These are phyloP conservation scores for Exophiala oligosperma DNA, from an alignment of 2,329 filamentous ascomycete genomes.

Conservation along the genomic window DNA sequence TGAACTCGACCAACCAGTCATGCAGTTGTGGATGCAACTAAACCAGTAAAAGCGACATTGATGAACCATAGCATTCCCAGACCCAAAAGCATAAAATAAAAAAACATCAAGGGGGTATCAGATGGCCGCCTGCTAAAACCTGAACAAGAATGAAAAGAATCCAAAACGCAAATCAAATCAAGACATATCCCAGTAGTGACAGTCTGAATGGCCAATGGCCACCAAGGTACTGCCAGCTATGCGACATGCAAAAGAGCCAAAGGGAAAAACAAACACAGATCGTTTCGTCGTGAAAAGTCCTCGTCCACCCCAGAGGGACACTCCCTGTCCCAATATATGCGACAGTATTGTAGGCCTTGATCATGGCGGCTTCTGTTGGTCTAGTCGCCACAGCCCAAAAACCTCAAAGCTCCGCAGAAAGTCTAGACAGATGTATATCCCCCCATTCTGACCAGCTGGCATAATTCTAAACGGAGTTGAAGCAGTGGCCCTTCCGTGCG, in stretches of 20 bases:
- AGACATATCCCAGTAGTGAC: neutral
- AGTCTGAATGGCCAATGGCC: neutral
- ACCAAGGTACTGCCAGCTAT: neutral
- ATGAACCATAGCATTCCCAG: neutral
- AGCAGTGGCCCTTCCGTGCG: too few relatives aligned
- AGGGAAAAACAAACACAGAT: neutral
- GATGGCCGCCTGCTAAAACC: conserved; percentile 26
- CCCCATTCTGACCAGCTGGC: neutral
- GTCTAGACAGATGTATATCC: too few relatives aligned
- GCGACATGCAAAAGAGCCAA: neutral
- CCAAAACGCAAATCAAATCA: neutral
- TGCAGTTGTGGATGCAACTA: too few relatives aligned
- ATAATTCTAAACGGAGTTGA: too few relatives aligned
- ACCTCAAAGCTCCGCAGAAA: too few relatives aligned
- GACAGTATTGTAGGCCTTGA: too few relatives aligned
- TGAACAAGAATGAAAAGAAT: conserved; percentile 6
- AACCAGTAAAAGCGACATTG: neutral
- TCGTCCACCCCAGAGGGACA: neutral
- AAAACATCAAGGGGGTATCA: conserved; percentile 25
- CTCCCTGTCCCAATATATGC: neutral
- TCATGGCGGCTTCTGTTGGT: too few relatives aligned
- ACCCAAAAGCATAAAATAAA: neutral
- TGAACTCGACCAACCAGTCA: too few relatives aligned
- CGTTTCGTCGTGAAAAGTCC: conserved; percentile 2
- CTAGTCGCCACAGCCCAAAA: too few relatives aligned